phyloP scores from a whole-genome alignment of 257 asterid species.

The Ballota nigra region DNA sequence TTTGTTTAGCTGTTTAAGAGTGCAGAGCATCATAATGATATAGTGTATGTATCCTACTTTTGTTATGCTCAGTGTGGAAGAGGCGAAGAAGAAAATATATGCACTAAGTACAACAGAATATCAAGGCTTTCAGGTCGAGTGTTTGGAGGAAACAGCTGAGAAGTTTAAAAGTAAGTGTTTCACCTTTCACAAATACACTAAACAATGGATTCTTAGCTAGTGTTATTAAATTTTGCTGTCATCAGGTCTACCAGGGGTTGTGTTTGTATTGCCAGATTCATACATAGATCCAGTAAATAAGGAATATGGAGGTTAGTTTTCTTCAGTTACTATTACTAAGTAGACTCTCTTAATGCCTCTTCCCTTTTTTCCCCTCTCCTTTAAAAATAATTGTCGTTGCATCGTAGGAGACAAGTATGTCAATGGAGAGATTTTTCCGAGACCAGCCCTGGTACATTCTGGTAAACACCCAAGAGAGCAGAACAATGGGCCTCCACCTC shows the following conservation, averaged over 20 bases:
- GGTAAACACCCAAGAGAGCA: slow-evolving; percentile 46
- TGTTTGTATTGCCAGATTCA: slow-evolving; percentile 89
- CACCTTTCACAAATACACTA: slow-evolving; percentile 9
- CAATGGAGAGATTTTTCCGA: slow-evolving; percentile 78
- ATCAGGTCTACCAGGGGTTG: slow-evolving; percentile 72
- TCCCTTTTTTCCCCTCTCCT: not conserved
- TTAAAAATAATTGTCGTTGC: slow-evolving; percentile 2
- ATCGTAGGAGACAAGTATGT: slow-evolving; percentile 85
- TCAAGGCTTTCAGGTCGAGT: slow-evolving; percentile 82
- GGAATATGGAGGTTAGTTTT: slow-evolving; percentile 86
- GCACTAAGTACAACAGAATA: slow-evolving; percentile 87
- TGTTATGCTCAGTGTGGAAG: slow-evolving; percentile 66
- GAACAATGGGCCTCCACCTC: slow-evolving; percentile 13
- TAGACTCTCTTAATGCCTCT: slow-evolving; percentile 10
- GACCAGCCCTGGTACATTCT: slow-evolving; percentile 80
- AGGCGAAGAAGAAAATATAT: slow-evolving; percentile 91
- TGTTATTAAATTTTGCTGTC: slow-evolving; percentile 19
- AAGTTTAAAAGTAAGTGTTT: slow-evolving; percentile 64
- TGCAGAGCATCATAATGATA: not conserved
- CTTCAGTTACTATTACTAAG: not conserved
- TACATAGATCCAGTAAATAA: slow-evolving; percentile 85
- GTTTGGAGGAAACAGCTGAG: slow-evolving; percentile 77
- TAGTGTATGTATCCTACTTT: not conserved
- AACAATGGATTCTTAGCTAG: slow-evolving; percentile 4
- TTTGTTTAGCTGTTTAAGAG: not conserved